A percentile compares a stretch with the other conserved stretches of the same genome.
phyloP scores from a whole-genome alignment of 2,329 filamentous ascomycete genomes.

The Trichoderma afroharzianum region DNA sequence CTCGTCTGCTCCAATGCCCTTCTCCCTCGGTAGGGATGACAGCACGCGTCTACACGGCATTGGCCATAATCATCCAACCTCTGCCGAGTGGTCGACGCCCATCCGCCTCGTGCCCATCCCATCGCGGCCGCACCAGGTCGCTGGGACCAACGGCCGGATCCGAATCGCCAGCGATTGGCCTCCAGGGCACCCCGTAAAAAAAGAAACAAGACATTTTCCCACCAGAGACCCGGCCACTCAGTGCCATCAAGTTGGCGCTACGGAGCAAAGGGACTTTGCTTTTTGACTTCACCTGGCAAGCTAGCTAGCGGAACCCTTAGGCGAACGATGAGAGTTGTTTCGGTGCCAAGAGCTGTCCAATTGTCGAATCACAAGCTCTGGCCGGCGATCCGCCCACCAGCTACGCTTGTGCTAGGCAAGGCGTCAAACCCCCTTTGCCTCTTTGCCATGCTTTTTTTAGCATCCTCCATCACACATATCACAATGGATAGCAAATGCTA shows the following conservation, averaged over 20 bases:
- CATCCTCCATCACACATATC: neutral
- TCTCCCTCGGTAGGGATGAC: neutral
- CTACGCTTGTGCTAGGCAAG: conserved; percentile 5
- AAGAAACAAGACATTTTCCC: neutral
- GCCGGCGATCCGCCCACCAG: conserved; percentile 12
- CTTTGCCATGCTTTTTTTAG: conserved; percentile 7
- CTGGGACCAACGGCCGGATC: conserved; percentile 9
- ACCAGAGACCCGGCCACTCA: neutral
- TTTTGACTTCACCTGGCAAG: neutral
- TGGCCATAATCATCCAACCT: neutral
- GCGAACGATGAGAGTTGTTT: conserved; percentile 1
- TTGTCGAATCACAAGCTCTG: conserved; percentile 17
- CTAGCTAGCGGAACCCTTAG: conserved; percentile 14
- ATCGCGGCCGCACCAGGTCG: neutral
- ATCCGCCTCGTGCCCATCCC: neutral
- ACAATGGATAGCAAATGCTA: neutral
- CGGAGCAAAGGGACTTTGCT: conserved; percentile 1
- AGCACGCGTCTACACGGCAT: neutral
- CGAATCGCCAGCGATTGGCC: neutral
- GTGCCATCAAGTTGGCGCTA: neutral
- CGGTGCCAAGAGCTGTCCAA: neutral
- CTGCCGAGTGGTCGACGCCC: neutral
- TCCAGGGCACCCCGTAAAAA: neutral
- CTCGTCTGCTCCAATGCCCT: neutral
- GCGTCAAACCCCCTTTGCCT: conserved; percentile 6